Evolutionary conservation across 2,329 filamentous ascomycete genomes (phyloP).

Genomic region (Diaporthe aspalathi): DNA sequence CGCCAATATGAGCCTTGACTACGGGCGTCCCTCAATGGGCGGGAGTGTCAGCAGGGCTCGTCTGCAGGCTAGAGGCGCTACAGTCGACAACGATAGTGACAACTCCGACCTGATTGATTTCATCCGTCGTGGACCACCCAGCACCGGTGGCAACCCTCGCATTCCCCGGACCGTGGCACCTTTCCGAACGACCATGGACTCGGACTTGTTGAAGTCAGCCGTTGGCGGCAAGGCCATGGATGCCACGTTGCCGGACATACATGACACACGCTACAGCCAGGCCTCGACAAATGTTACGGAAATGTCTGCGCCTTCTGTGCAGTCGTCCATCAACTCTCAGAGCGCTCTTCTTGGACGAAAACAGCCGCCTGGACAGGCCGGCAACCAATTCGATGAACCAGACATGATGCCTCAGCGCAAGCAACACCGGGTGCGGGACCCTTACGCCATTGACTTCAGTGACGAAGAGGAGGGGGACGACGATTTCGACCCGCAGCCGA

Average conservation of each 20-base stretch:
- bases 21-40: conserved; percentile 51
- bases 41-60: conserved; percentile 57
- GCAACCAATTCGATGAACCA: conserved; percentile 56
- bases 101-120: conserved; percentile 95
- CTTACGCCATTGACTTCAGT: conserved; percentile 90
- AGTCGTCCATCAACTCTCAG: conserved; percentile 79
- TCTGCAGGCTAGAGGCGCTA: conserved; percentile 78
- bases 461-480: conserved; percentile 74
- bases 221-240: conserved; percentile 68
- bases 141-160: conserved; percentile 67
- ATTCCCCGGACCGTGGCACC: conserved; percentile 87
- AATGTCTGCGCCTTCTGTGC: conserved; percentile 64
- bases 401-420: conserved; percentile 76
- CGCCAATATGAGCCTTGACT: conserved; percentile 53
- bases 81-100: conserved; percentile 70
- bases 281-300: conserved; percentile 69
- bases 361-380: conserved; percentile 44
- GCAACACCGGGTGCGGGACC: conserved; percentile 83
- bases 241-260: conserved; percentile 66
- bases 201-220: conserved; percentile 75
- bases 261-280: conserved; percentile 67
- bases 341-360: conserved; percentile 70
- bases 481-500: conserved; percentile 55
- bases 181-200: conserved; percentile 87
- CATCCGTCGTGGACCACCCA: conserved; percentile 86